Percentiles rank a stretch among this genome's conserved stretches.
Evolutionary conservation across 2,329 filamentous ascomycete species (phyloP).

Genomic region (Fusarium mundagurra): DNA sequence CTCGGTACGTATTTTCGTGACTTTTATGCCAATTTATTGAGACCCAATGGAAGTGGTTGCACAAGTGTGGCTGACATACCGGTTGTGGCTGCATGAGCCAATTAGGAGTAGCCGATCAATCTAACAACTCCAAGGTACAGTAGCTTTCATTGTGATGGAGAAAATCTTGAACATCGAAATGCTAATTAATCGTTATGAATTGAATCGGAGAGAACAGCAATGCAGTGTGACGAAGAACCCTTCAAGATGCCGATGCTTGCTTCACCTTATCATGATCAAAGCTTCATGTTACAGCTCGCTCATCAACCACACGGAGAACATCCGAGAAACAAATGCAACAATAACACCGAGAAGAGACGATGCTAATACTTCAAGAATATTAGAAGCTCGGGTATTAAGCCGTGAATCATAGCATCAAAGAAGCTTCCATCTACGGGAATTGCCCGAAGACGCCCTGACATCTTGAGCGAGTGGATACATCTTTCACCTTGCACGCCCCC

Average conservation of each 20-base stretch:
- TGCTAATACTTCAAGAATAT: neutral
- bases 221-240: neutral
- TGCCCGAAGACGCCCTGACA: conserved; percentile 31
- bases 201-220: neutral
- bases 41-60: conserved; percentile 4
- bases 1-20: conserved; percentile 19
- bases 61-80: conserved; percentile 28
- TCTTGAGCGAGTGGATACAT: conserved; percentile 16
- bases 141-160: neutral
- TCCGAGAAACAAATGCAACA: conserved; percentile 7
- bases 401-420: neutral
- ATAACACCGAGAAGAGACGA: neutral
- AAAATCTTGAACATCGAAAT: neutral
- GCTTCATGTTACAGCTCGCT: neutral
- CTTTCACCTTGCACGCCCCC: conserved; percentile 7
- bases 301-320: conserved; percentile 21
- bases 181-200: neutral
- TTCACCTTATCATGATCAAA: neutral
- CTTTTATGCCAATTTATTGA: neutral
- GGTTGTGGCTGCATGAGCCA: conserved; percentile 34
- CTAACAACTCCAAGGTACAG: neutral
- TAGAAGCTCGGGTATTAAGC: neutral
- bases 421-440: conserved; percentile 29
- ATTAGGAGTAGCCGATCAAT: conserved; percentile 9
- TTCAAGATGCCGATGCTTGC: neutral